Evolutionary conservation across 305 asterid genomes (phyloP).

Genomic region (Fraxinus nigra): DNA sequence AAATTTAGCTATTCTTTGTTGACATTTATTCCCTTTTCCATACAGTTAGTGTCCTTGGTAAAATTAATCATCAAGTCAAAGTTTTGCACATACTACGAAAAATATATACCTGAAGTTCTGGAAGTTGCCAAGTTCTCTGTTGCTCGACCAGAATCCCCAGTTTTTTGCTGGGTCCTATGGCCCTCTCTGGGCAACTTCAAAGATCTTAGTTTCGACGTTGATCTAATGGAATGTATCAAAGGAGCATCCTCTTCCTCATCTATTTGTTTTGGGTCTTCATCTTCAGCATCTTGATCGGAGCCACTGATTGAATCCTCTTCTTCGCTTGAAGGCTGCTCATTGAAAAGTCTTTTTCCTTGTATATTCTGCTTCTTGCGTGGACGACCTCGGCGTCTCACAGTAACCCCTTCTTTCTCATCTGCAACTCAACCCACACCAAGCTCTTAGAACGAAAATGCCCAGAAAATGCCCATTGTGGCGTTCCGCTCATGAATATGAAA

Average conservation of each 20-base stretch:
- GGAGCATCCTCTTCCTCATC: conserved; percentile 66
- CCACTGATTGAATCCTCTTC: conserved; percentile 81
- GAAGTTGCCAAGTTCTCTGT: conserved; percentile 55
- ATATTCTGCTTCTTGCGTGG: conserved; percentile 63
- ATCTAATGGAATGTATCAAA: conserved; percentile 52
- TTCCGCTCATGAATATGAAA: neutral
- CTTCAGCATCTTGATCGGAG: conserved; percentile 65
- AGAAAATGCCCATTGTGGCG: neutral
- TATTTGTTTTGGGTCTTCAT: conserved; percentile 43
- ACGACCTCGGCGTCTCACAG: conserved; percentile 73
- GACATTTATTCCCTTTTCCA: neutral
- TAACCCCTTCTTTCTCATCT: conserved; percentile 56
- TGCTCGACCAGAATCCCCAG: conserved; percentile 42
- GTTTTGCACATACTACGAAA: neutral
- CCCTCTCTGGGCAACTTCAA: conserved; percentile 54
- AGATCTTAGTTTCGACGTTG: conserved; percentile 71
- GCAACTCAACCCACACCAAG: conserved; percentile 32
- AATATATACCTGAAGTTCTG: conserved; percentile 56
- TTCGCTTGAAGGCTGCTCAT: conserved; percentile 68
- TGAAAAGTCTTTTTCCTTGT: conserved; percentile 65
- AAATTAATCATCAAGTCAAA: neutral
- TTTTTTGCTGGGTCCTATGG: conserved; percentile 33
- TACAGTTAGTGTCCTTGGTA: neutral
- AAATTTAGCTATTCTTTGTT: neutral
- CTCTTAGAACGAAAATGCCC: neutral